Conservation (phyloP, 169 alveolate genomes). For the Perkinsus marinus region DNA sequence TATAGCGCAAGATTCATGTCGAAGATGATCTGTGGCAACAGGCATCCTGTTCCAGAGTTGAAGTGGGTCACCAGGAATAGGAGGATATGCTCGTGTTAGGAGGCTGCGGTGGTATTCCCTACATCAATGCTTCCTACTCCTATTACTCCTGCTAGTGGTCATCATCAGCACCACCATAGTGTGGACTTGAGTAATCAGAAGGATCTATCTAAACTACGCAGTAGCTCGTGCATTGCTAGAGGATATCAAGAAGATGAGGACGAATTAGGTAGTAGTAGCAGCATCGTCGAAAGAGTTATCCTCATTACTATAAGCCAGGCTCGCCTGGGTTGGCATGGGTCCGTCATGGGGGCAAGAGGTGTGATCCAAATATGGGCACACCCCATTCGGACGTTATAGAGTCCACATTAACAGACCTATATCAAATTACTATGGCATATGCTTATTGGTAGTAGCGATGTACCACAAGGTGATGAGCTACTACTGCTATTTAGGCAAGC, state of each 20-base stretch:
- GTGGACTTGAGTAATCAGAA: background rate
- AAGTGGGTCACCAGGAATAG: no score
- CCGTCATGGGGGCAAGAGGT: background rate
- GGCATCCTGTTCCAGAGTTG: background rate
- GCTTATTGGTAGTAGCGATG: conserved; percentile 26
- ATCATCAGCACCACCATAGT: background rate
- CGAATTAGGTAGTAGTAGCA: background rate
- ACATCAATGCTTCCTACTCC: background rate
- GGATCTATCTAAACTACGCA: background rate
- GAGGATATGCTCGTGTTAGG: no score
- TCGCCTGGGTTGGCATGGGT: background rate
- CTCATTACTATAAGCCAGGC: background rate
- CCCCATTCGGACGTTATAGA: background rate
- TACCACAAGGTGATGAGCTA: no score
- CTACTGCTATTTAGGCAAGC: background rate
- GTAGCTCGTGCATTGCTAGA: background rate
- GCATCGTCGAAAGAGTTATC: no score
- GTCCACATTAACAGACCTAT: conserved; percentile 14
- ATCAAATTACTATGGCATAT: conserved; percentile 25
- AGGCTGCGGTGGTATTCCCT: no score
- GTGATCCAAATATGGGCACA: background rate
- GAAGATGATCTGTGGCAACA: background rate
- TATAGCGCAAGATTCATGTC: no score
- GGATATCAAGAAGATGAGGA: background rate
- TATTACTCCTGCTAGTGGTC: background rate